Conservation (phyloP, 2,329 filamentous ascomycete genomes). For the Trichoderma sp. region DNA sequence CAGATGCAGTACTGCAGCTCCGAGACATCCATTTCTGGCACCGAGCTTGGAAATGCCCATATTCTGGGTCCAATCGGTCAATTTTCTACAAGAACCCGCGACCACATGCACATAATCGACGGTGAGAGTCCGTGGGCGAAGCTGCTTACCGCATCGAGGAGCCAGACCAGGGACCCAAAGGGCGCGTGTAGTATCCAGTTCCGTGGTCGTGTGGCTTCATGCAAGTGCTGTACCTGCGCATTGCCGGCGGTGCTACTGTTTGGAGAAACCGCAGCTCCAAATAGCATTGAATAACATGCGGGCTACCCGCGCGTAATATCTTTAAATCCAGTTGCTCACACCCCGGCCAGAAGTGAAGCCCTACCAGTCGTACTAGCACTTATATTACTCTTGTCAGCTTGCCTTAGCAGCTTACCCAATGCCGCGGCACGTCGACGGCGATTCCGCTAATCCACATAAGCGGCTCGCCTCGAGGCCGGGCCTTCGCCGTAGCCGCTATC, state of each 20-base stretch:
- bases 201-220: neutral
- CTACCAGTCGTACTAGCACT: neutral
- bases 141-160: neutral
- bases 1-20: neutral
- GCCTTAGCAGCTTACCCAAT: neutral
- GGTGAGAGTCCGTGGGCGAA: neutral
- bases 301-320: slow-evolving; percentile 6
- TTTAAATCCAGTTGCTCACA: slow-evolving; percentile 5
- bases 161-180: neutral
- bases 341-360: neutral
- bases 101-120: neutral
- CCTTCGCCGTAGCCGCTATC: neutral
- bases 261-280: neutral
- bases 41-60: neutral
- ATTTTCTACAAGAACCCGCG: neutral
- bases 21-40: neutral
- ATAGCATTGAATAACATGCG: neutral
- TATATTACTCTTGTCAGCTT: neutral
- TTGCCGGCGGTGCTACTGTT: neutral
- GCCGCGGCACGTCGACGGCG: slow-evolving; percentile 1
- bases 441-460: slow-evolving; percentile 12
- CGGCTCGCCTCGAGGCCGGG: slow-evolving; percentile 5
- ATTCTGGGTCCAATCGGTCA: neutral
- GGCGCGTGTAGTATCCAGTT: neutral
- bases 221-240: neutral